phyloP scores from a whole-genome alignment of 2,329 filamentous ascomycete species.

The Fusarium equiseti region DNA sequence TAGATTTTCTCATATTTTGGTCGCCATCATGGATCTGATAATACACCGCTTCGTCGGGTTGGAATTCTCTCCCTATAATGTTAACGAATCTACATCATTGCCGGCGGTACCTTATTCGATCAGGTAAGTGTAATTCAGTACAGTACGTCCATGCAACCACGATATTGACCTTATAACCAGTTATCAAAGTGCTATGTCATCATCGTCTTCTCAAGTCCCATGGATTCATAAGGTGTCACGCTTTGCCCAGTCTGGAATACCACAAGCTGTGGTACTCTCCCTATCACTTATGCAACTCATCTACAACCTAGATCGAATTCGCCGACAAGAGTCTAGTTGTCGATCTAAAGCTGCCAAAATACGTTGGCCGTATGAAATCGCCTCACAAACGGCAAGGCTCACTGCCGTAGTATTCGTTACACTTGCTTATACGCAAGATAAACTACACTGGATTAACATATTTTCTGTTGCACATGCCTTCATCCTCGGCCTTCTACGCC shows the following conservation, averaged over 20 bases:
- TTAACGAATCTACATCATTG: conserved; percentile 33
- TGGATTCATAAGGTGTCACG: conserved; percentile 57
- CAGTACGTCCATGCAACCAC: background rate
- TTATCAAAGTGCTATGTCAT: conserved; percentile 26
- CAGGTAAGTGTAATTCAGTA: conserved; percentile 35
- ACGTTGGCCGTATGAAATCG: conserved; percentile 58
- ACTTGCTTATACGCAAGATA: conserved; percentile 51
- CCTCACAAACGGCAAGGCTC: conserved; percentile 57
- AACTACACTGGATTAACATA: conserved; percentile 54
- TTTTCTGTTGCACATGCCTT: conserved; percentile 57
- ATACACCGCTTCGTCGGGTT: conserved; percentile 49
- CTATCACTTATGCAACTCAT: conserved; percentile 54
- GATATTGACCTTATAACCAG: conserved; percentile 22
- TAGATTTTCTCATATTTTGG: conserved; percentile 25
- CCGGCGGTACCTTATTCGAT: conserved; percentile 15
- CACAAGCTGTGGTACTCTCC: conserved; percentile 55
- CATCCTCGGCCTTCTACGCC: conserved; percentile 58
- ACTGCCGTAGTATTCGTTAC: conserved; percentile 56
- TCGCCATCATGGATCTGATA: conserved; percentile 50
- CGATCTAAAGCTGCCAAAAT: conserved; percentile 55
- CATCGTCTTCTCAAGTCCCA: conserved; percentile 42
- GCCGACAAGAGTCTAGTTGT: conserved; percentile 42
- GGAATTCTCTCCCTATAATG: conserved; percentile 49
- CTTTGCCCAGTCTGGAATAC: conserved; percentile 57
- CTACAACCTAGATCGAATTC: conserved; percentile 51